Percentiles rank a stretch among this genome's conserved stretches.
Conservation (phyloP, 2,329 filamentous ascomycete genomes). For the Ceratocystis huliohia region DNA sequence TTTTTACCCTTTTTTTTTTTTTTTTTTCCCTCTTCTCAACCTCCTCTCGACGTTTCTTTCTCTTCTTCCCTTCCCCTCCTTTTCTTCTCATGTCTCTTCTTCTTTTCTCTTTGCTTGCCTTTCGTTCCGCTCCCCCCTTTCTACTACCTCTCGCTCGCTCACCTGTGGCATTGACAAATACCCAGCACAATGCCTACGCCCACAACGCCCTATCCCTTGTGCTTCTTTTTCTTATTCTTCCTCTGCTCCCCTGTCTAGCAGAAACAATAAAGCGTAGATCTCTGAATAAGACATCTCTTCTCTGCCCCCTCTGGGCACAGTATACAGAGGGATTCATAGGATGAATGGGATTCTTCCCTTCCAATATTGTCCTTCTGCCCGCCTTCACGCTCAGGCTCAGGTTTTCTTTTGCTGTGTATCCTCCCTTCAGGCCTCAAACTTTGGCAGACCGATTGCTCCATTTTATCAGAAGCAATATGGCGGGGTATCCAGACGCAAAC, state of each 20-base stretch:
- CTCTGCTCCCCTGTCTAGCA: not conserved
- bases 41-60: not conserved
- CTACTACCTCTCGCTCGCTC: no score
- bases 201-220: not conserved
- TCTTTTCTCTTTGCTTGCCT: no score
- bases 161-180: no score
- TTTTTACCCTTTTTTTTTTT: not conserved
- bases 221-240: no score
- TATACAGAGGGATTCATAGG: not conserved
- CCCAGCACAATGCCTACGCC: not conserved
- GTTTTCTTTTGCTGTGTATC: not conserved
- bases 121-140: no score
- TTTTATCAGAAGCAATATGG: not conserved
- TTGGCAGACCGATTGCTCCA: not conserved
- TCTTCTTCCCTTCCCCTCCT: not conserved
- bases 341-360: constrained; percentile 3
- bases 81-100: not conserved
- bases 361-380: not conserved
- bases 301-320: not conserved
- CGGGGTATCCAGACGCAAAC: not conserved
- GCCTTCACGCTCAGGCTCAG: not conserved
- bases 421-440: constrained; percentile 3
- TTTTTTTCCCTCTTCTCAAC: not conserved
- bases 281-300: not conserved
- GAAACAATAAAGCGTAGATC: not conserved